Evolutionary conservation across 2,329 filamentous ascomycete species (phyloP).

Genomic region (Xylaria hypoxylon): DNA sequence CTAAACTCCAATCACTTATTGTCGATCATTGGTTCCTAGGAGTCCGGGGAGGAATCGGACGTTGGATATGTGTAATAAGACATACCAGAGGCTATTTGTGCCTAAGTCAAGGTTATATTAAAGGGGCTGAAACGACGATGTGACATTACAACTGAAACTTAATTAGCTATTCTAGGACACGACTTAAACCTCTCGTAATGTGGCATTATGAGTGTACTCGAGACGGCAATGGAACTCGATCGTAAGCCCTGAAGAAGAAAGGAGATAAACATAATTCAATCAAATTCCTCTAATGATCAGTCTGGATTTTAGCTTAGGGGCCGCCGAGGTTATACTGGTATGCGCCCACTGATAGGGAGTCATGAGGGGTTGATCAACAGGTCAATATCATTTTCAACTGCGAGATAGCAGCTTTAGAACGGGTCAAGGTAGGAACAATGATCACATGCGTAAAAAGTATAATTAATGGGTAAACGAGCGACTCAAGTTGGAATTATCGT

Average conservation of each 20-base stretch:
- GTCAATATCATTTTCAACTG: background rate
- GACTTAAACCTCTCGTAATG: background rate
- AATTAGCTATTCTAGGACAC: background rate
- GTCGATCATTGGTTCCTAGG: background rate
- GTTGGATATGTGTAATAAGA: slow-evolving; percentile 16
- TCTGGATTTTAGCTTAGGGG: too few species aligned
- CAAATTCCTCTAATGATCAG: too few species aligned
- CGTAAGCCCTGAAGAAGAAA: too few species aligned
- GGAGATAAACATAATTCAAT: too few species aligned
- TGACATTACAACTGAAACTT: background rate
- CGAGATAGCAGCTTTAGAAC: too few species aligned
- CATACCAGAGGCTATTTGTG: slow-evolving; percentile 28
- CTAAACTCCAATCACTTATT: background rate
- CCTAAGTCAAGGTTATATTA: background rate
- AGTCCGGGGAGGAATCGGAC: background rate
- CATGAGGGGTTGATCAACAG: too few species aligned
- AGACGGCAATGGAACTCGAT: background rate
- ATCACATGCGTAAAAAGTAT: background rate
- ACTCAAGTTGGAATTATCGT: slow-evolving; percentile 49
- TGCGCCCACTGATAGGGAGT: too few species aligned
- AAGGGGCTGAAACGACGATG: slow-evolving; percentile 14
- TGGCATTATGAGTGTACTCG: background rate
- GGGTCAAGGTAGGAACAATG: too few species aligned
- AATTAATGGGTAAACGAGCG: slow-evolving; percentile 43
- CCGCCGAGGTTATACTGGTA: too few species aligned